A percentile compares a stretch with the other conserved stretches of the same genome.
Conservation (phyloP, 352 stramenopile species). For the Globisporangium echinulatum region DNA sequence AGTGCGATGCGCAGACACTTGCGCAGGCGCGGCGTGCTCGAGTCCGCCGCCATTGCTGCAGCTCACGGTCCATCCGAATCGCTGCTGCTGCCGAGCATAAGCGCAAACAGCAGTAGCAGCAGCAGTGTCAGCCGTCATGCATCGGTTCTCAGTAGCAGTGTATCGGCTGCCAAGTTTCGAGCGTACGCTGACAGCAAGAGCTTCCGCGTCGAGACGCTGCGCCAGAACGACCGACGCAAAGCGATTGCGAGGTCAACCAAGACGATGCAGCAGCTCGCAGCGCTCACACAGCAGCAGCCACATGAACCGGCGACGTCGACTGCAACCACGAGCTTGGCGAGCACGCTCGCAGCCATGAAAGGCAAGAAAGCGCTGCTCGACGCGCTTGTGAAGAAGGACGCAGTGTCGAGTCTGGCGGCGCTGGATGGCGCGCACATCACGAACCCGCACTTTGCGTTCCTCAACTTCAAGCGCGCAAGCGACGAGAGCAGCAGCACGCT, state of each 20-base stretch:
- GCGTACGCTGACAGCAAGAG: constrained; percentile 45
- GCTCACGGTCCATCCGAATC: too few species aligned
- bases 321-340: constrained; percentile 11
- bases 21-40: constrained; percentile 18
- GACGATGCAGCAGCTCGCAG: constrained; percentile 31
- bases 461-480: constrained; percentile 35
- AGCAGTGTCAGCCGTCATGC: neutral
- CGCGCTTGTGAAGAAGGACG: constrained; percentile 9
- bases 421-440: constrained; percentile 17
- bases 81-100: too few species aligned
- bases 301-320: constrained; percentile 1
- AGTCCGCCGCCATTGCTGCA: neutral
- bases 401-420: neutral
- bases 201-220: constrained; percentile 23
- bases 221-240: constrained; percentile 33
- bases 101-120: neutral
- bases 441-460: constrained; percentile 58
- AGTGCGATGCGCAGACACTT: constrained; percentile 11
- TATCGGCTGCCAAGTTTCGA: constrained; percentile 28
- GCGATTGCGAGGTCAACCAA: constrained; percentile 22
- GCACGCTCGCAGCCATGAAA: constrained; percentile 23
- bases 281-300: constrained; percentile 8
- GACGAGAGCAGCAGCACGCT: neutral
- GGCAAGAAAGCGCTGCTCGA: constrained; percentile 21
- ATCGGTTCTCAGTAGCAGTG: neutral